Evolutionary conservation across 495 filamentous ascomycete species (phyloP), one percentile per base, ranked within the genome.

Genomic region (Penicillium malachiteum): DNA sequence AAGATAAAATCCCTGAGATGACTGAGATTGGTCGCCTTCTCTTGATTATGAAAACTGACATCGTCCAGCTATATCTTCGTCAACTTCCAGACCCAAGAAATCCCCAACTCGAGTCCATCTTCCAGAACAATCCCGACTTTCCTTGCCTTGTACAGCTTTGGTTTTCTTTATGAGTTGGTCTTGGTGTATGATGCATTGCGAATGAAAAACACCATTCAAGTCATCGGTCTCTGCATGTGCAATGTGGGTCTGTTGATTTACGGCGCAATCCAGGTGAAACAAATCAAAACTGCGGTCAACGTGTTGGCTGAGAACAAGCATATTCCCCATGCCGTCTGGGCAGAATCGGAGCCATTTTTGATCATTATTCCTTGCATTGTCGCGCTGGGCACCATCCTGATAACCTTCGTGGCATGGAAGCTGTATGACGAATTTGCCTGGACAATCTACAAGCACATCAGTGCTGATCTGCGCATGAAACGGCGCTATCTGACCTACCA

Each of bases 401-500:
- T 97, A 77, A 78, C 79, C 16, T 84, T 89, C 50, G 74, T 94
- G 50, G 87, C 92, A 5, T 96, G 92, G 85, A 95, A 96, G 73
- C 79, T 98, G 9, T 98, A 98, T 65, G 91, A 96, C 67, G 95
- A 97, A 69, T 98, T 98, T 70, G 92, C 94, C 3, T 98, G 94
- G 94, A 95, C 92, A 45, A 97, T 98, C 66, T 92, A 97, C 71
- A 97, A 98, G 77, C 92, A 96, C 70, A 97, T 98, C 74, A 95
- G 91, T 67, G 94, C 94, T 34, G 94, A 98, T 78, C 81, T 97
- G 66, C 85, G 89, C 61, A 91, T 98, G 87, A 97, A 96, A 81
- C 86, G 93, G 71, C 82, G 94, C 58, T 97, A 96, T 78, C 81
- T 97, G 53, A 89, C 91, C 40, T 98, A 96, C 69, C 94, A 98